Base-by-base conservation (phyloP, 2,329 filamentous ascomycete species). In the Lachnellula hyalina region DNA sequence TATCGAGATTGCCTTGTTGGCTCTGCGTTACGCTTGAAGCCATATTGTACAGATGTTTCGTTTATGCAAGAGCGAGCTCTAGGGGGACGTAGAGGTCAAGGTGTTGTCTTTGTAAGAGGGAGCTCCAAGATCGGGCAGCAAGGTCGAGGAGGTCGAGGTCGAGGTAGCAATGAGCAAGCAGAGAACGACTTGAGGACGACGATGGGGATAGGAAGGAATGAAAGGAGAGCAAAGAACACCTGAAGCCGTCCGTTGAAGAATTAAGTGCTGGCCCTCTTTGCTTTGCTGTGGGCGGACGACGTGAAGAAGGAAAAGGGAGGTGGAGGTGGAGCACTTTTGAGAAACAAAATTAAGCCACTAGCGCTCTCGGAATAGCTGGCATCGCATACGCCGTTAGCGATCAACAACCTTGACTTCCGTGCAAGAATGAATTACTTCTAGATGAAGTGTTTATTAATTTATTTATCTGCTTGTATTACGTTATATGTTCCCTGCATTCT, bases 1-100 rank as follows among this genome's bases (percentile, higher is more conserved):
- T 89, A 77, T 99, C 94, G 75, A 96, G 83, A 75, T 87, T 87
- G 65, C 85, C 80, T 65, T 83, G 82, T 49, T 77, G 78, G 71
- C 71, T 70, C 65, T 77, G 75, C 59, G 75, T 74, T 59, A 32
- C 44, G 44, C 72, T 73, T 53, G 75, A 74, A 72, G 77, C 75
- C 21, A 78, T 78, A 1, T 86, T 81, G 60, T 91, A 82, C 42
- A 96, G 81, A 0, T 88, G 94, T 28, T 72, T 94, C 94, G 57
- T 82, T 82, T 71, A 32, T 40, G 36, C 36, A 96, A 93, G n/a
- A 77, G 78, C 8, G 74, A 71, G 1, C 78, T 79, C 40, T 78
- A 73, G 59, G 72, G 84, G 77, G 28, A 82, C 80, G 1, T 80
- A 73, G 81, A 73, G n/a, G 75, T 75, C 7, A 82, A 78, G 19